Evolutionary conservation across 345 rosid genomes (phyloP).

Genomic region (Hypericum androsaemum): DNA sequence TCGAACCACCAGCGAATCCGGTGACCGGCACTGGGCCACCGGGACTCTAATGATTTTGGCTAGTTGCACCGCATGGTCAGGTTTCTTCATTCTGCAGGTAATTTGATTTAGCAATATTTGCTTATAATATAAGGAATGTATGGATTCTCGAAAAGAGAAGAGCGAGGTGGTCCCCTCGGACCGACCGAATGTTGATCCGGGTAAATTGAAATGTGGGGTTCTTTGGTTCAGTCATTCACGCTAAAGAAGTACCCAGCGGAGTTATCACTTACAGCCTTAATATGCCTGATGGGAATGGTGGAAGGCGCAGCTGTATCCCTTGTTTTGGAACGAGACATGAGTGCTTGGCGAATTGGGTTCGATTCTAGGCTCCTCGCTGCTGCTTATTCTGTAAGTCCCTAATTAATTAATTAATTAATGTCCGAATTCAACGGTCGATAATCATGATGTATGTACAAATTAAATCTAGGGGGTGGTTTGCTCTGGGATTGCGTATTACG

Average conservation of each 20-base stretch:
- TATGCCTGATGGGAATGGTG: constrained; percentile 61
- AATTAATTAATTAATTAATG: neutral
- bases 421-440: neutral
- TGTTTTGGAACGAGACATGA: constrained; percentile 56
- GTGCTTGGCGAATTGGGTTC: constrained; percentile 63
- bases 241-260: constrained; percentile 86
- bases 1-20: constrained; percentile 21
- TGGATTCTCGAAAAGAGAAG: too few species aligned
- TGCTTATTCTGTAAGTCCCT: constrained; percentile 50
- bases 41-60: constrained; percentile 61
- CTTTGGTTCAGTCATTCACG: constrained; percentile 49
- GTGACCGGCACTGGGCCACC: constrained; percentile 45
- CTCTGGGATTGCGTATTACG: constrained; percentile 77
- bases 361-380: constrained; percentile 73
- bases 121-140: neutral
- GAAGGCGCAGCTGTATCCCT: constrained; percentile 49
- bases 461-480: constrained; percentile 70
- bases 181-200: too few species aligned
- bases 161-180: too few species aligned
- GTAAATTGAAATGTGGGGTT: too few species aligned
- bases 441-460: neutral
- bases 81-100: constrained; percentile 78
- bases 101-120: constrained; percentile 5
- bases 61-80: constrained; percentile 58
- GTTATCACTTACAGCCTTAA: constrained; percentile 58